Base-by-base conservation (phyloP, 1,139 yeast genomes). In the Hemisphaericaspora xylofermentans region DNA sequence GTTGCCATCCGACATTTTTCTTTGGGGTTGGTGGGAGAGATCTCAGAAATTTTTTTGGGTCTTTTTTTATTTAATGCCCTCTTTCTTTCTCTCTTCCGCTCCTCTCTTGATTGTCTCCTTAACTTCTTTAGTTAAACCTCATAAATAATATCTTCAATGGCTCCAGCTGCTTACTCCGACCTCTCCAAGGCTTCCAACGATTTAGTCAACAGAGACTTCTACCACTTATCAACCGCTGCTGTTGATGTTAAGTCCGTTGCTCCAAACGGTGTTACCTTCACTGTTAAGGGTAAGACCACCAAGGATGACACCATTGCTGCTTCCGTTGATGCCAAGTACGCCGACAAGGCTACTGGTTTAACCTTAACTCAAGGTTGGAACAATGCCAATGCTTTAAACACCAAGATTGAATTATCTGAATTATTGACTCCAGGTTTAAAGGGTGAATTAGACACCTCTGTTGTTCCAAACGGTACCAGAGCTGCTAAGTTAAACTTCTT, bases 331-430 rank as follows among this genome's bases (percentile, higher is more conserved):
- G 88, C 95, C 59, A 88, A 88, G 77, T 88, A 85, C 78, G 74
- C 87, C 50, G 98, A 94, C 81, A 89, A 89, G 79, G 79, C 91
- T 51, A 78, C 95, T 51, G 98, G 98, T 52, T 77, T 93, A 63
- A 83, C 97, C 54, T 75, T 93, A 63, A 88, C 96, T 56, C 98
- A 93, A 76, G 96, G 96, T 61, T 91, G 98, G 97, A 84, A 89
- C 76, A 88, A 95, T 57, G 85, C 95, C 68, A 93, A 93, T 70
- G 79, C 86, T 53, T 76, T 93, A 64, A 86, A 82, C 77, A 88
- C 98, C 74, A 91, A 88, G 80, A 79, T 93, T 58, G 98, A 91
- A 76, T 78, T 93, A 62, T 80, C 84, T 50, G 95, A 91, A 69
- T 86, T 89, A 58, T 80, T 91, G 71, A 86, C 96, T 51, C 96